A percentile compares a stretch with the other conserved stretches of the same genome.
These are phyloP conservation scores for Penicillium silybi DNA, from an alignment of 495 filamentous ascomycete genomes.

Conservation along the genomic window DNA sequence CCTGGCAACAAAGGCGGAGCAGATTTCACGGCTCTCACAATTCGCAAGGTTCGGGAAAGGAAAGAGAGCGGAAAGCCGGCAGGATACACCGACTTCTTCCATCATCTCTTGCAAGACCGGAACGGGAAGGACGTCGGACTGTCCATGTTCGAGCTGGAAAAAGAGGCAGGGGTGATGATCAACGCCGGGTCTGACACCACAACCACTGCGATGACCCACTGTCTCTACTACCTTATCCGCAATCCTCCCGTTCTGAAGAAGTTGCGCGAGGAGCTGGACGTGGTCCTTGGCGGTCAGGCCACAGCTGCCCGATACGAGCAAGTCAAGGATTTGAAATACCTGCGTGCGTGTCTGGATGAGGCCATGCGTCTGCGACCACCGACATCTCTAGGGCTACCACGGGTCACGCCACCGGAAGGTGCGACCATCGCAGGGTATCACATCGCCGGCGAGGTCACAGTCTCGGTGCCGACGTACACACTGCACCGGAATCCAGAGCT, in stretches of 20 bases:
- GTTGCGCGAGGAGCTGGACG: not conserved
- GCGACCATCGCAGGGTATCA: slow-evolving; percentile 19
- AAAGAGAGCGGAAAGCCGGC: not conserved
- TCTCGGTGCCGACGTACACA: slow-evolving; percentile 13
- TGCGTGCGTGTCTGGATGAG: slow-evolving; percentile 1
- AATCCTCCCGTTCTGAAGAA: not conserved
- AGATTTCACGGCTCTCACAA: not conserved
- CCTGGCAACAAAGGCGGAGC: not conserved
- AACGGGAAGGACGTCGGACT: not conserved
- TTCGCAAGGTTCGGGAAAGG: not conserved
- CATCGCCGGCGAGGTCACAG: slow-evolving; percentile 19
- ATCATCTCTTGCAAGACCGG: not conserved
- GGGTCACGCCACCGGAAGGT: slow-evolving; percentile 26
- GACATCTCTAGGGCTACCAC: slow-evolving; percentile 13
- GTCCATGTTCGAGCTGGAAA: not conserved
- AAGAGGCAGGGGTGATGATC: not conserved
- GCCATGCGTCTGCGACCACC: not conserved
- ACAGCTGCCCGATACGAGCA: not conserved
- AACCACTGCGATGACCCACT: not conserved
- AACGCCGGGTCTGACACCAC: not conserved
- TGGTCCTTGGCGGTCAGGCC: not conserved
- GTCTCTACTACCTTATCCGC: not conserved
- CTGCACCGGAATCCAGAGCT: slow-evolving; percentile 11
- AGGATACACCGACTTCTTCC: not conserved
- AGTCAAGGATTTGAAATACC: slow-evolving; percentile 1